Evolutionary conservation across 2,329 filamentous ascomycete genomes (phyloP).

Genomic region (Zymoseptoria passerinii): DNA sequence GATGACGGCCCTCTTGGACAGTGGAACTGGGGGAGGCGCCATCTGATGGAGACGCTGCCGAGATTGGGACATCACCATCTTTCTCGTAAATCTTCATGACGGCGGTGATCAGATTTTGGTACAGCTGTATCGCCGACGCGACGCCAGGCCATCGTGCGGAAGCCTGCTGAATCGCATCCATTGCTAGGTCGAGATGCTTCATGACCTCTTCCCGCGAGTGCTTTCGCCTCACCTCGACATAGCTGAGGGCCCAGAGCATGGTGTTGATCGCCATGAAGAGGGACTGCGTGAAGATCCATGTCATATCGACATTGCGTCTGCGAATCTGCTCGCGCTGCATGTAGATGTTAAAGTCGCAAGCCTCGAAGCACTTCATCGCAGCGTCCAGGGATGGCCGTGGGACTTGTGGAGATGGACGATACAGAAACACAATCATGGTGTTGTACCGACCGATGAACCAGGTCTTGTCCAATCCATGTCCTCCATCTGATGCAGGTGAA

Average conservation of each 20-base stretch:
- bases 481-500: slow-evolving; percentile 62
- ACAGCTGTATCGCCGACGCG: slow-evolving; percentile 72
- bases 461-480: slow-evolving; percentile 60
- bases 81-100: slow-evolving; percentile 82
- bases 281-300: slow-evolving; percentile 85
- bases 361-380: slow-evolving; percentile 74
- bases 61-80: slow-evolving; percentile 43
- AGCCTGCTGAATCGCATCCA: slow-evolving; percentile 71
- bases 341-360: slow-evolving; percentile 71
- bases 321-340: slow-evolving; percentile 74
- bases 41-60: slow-evolving; percentile 41
- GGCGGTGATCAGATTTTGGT: slow-evolving; percentile 74
- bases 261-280: slow-evolving; percentile 90
- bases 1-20: slow-evolving; percentile 34
- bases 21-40: slow-evolving; percentile 32
- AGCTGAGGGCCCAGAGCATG: slow-evolving; percentile 84
- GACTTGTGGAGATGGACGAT: slow-evolving; percentile 84
- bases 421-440: slow-evolving; percentile 80
- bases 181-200: slow-evolving; percentile 60
- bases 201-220: slow-evolving; percentile 70
- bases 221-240: slow-evolving; percentile 66
- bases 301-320: slow-evolving; percentile 69
- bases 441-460: slow-evolving; percentile 65
- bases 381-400: slow-evolving; percentile 74
- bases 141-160: slow-evolving; percentile 89